Evolutionary conservation across 2,329 filamentous ascomycete species (phyloP), one percentile per base, ranked within the genome.

Genomic region (Pseudocercospora fijiensis): DNA sequence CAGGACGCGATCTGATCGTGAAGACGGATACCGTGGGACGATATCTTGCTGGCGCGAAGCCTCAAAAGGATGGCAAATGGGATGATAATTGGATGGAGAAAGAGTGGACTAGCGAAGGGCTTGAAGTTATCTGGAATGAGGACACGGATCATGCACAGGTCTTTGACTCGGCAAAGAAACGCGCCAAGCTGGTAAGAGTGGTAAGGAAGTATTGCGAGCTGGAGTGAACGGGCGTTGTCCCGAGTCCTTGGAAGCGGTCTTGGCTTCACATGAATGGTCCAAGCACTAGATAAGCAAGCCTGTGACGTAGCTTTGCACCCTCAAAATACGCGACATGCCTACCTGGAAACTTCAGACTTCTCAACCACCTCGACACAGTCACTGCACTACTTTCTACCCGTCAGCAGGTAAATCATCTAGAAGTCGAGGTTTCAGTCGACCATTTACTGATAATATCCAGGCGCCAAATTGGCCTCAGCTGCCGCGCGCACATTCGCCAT

Each of bases 91-190:
- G 75, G 68, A 71, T 65, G 65, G 72, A 66, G 26, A 55, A 53
- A 7, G 51, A 57, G 20, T 77, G 75, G 74, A 71, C 62, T 33
- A 76, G 77, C 4, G 67, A 78, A 9, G 82, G 81, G 1, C 70
- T 89, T 10, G 82, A 88, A 66, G 78, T 88, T 1, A 63, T 88
- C 2, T 87, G 86, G 83, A 88, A 85, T 71, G 80, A 83, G 0
- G 78, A 80, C 4, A 76, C 87, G 52, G 87, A 90, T 73, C 88
- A 90, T 73, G 86, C 86, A n/a, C 86, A 90, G 71, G 81, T 83
- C 0, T 88, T 68, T 33, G 66, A 88, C 73, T 78, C 82, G 57
- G 73, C 69, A 55, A 67, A 51, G 49, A 60, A 60, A 28, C 22
- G 66, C 8, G 57, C 37, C 9, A 64, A 49, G 33, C 56, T 68